Evolutionary conservation across 345 rosid species (phyloP), one percentile per base, ranked within the genome.

Genomic region (Citropsis articulata): DNA sequence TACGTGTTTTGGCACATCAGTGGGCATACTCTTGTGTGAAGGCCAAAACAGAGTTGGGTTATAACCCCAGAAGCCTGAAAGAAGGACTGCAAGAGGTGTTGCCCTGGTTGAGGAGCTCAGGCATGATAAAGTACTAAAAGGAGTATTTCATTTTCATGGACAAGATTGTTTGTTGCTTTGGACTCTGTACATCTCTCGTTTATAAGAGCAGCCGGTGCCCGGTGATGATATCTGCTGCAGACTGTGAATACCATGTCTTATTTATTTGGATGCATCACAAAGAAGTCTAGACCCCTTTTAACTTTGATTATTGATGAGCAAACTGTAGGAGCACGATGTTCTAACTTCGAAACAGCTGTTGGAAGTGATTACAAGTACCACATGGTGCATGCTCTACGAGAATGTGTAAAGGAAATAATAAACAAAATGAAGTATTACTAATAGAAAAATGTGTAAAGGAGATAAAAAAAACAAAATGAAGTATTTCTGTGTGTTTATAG

Each of bases 11-110:
- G 75, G 84, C 94, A 78, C 98, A 91, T 81, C 94, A 93, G 48
- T 91, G 99, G 98, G 90, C 93, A 35, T 92, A 91, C 83, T 90
- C 95, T 64, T 93, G 97, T 38, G 89, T 90, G 79, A 95, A 95
- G 90, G 96, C 98, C 5, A 92, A 85, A 82, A 35, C 22, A 38
- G 96, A 95, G 88, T 84, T 95, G 79, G 93, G 88, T 78, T 95
- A 93, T 73, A 87, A 80, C 76, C 98, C 97, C 62, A 87, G 95
- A 81, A 87, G 90, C 89, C 82, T 93, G 86, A 87, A 85, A 81
- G 98, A 91, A 64, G 97, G 98, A 78, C 81, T 92, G 35, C 91
- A 77, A 72, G 99, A 91, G 80, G 79, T 91, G 83, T 89, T 95
- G 7, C 88, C 94, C 38, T 93, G 98, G 99, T 80, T 95, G 82